Percentiles rank a stretch among this genome's conserved stretches.
These are phyloP conservation scores for Ramaria sp. DNA, from an alignment of 768 basidiomycete species.

Conservation along the genomic window DNA sequence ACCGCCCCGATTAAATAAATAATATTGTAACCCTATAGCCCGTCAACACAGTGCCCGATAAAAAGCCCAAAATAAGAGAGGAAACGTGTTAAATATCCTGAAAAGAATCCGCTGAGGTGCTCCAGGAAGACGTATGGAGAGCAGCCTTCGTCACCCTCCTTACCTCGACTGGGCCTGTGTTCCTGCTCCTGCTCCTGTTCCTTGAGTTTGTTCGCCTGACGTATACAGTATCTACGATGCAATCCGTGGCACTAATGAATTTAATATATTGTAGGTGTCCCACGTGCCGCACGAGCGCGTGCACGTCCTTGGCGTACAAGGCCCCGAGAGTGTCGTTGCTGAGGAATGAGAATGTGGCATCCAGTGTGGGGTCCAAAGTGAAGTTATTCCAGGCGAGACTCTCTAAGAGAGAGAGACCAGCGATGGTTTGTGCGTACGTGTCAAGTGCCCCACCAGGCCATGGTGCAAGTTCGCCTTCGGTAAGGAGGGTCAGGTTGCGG, in stretches of 20 bases:
- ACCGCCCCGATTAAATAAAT: not conserved
- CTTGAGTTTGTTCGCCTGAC: not conserved
- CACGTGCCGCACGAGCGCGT: not conserved
- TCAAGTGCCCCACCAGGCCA: constrained; percentile 6
- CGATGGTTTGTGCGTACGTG: not conserved
- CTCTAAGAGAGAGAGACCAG: not conserved
- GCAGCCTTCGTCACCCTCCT: not conserved
- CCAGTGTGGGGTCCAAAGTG: not conserved
- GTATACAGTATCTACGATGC: constrained; percentile 3
- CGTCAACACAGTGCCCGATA: not conserved
- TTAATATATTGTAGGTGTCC: not conserved
- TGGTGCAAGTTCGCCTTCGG: constrained; percentile 7
- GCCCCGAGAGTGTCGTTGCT: not conserved
- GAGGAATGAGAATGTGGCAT: not conserved
- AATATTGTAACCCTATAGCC: not conserved
- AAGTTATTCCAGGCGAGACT: constrained; percentile 7
- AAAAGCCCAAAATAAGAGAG: not conserved
- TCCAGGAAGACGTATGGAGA: constrained; percentile 9
- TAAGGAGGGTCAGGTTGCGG: not conserved
- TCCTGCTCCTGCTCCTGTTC: not conserved
- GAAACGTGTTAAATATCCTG: constrained; percentile 1
- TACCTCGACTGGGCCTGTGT: not conserved
- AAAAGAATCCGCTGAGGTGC: not conserved
- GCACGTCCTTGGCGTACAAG: not conserved
- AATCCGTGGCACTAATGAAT: constrained; percentile 1